Evolutionary conservation across 2,329 filamentous ascomycete species (phyloP).

Genomic region (Epichloe sp.): DNA sequence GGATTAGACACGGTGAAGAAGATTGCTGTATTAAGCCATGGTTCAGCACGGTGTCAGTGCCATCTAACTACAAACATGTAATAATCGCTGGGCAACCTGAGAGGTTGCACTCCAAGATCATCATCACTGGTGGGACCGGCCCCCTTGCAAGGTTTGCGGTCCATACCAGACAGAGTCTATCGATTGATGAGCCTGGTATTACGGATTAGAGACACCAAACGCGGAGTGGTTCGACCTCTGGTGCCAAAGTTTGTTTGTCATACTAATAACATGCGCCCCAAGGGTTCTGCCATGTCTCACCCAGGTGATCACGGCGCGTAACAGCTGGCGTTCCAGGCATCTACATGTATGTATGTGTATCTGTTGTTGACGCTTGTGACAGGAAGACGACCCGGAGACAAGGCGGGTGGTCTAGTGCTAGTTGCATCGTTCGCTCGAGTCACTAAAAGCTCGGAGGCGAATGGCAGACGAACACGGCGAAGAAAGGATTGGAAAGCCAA

Average conservation of each 20-base stretch:
- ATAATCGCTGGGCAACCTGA: too few species aligned
- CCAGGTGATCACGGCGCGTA: background rate
- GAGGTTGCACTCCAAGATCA: background rate
- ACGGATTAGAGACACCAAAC: too few species aligned
- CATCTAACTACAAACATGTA: too few species aligned
- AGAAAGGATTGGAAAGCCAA: background rate
- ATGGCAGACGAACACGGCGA: background rate
- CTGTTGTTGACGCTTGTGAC: background rate
- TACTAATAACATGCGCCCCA: background rate
- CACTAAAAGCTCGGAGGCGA: background rate
- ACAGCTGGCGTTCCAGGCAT: background rate
- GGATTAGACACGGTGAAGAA: background rate
- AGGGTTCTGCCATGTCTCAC: background rate
- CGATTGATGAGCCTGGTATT: background rate
- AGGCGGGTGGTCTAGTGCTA: background rate
- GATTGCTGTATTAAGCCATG: too few species aligned
- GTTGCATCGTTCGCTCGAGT: background rate
- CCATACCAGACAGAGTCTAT: conserved; percentile 2
- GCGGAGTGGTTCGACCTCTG: background rate
- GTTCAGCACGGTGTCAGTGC: too few species aligned
- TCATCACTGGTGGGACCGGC: background rate
- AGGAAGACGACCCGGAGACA: background rate
- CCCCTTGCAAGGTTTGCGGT: conserved; percentile 2
- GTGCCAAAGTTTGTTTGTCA: background rate
- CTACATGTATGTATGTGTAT: background rate